These are phyloP conservation scores for Solanum clarkiae DNA, from an alignment of 257 asterid species.

Conservation along the genomic window DNA sequence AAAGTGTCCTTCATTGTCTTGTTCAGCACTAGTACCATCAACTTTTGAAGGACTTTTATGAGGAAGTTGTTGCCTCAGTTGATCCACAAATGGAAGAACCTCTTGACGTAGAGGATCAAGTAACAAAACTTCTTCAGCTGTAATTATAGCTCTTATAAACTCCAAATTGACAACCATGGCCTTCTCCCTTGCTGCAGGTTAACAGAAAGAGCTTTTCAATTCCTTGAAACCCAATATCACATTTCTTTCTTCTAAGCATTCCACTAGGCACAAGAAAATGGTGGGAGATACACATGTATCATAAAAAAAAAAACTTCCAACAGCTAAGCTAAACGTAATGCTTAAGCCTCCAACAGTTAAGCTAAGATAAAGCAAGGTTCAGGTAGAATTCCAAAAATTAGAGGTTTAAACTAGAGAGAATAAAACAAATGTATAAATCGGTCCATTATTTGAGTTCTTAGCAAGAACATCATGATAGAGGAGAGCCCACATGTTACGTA, in stretches of 20 bases:
- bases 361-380: not conserved
- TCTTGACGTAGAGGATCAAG: conserved; percentile 94
- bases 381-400: not conserved
- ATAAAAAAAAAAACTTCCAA: not conserved
- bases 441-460: not conserved
- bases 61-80: conserved; percentile 76
- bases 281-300: not conserved
- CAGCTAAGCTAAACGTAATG: not conserved
- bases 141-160: conserved; percentile 80
- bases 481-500: not conserved
- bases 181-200: conserved; percentile 81
- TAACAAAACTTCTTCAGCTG: conserved; percentile 89
- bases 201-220: not conserved
- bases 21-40: conserved; percentile 15
- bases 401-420: not conserved
- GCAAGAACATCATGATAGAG: not conserved
- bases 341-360: not conserved
- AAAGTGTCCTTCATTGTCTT: conserved; percentile 38
- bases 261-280: not conserved
- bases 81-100: conserved; percentile 97
- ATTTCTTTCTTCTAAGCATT: not conserved
- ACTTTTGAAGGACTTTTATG: conserved; percentile 23
- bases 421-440: not conserved
- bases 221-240: not conserved
- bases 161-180: conserved; percentile 98